Evolutionary conservation across 2,329 filamentous ascomycete genomes (phyloP), one percentile per base, ranked within the genome.

Genomic region (Penicillium griseofulvum): DNA sequence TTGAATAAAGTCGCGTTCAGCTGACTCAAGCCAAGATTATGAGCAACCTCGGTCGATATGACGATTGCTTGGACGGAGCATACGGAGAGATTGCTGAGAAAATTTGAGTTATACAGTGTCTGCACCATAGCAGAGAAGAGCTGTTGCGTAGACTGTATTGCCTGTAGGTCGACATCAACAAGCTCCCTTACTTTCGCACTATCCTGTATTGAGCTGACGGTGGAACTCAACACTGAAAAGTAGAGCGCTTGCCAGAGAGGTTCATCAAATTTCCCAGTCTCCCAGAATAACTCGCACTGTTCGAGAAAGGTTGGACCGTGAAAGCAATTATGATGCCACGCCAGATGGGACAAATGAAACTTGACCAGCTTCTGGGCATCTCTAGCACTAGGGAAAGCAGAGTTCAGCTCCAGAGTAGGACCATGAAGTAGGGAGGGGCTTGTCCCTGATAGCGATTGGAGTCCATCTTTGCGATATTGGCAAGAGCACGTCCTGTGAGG

Each of bases 1-100:
- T 66, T 68, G 52, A 74, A 65, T 5, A 75, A 56, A 10, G 70
- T 73, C 0, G 71, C 70, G 31, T 71, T 71, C 3, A 71, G 52
- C 44, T 73, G 65, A 52, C 72, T 75, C 31, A 68, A 57, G 1
- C 72, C 73, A 6, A 75, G 61, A 39, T 73, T 74, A 55, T 75
- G 73, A 1, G 71, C 73, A 17, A 73, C 62, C 49, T 73, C 64
- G 0, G 72, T 74, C 3, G 72, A 73, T 7, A 75, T 70, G 19
- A 71, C 69, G 31, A 73, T 66, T n/a, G 73, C 71, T 48, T 74
- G 73, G 11, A 72, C 66, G 2, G 68, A 66, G 29, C 62, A 65
- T n/a, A 66, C 42, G 1, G 65, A 67, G 6, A 65, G 52, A 43
- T 69, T 71, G 49, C 71, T 63, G 33, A 75, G 56, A 31, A 71